phyloP scores from a whole-genome alignment of 257 asterid species.

The Galeopsis tetrahit region DNA sequence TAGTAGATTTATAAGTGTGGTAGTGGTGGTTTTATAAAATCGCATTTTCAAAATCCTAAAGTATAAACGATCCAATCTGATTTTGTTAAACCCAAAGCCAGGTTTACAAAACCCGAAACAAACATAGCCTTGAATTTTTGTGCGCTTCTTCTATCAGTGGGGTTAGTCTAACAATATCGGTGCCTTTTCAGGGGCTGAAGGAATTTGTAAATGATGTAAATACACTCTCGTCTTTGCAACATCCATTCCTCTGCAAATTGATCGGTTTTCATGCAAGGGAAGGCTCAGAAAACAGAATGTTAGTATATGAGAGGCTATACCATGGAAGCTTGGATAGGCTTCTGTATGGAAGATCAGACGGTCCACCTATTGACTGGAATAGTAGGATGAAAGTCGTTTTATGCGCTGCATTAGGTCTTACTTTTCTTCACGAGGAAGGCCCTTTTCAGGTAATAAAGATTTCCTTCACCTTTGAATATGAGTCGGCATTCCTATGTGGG shows the following conservation, averaged over 20 bases:
- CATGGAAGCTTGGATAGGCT: slow-evolving; percentile 90
- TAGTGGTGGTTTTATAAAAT: no score
- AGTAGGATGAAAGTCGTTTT: slow-evolving; percentile 84
- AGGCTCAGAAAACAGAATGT: slow-evolving; percentile 78
- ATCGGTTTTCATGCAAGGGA: slow-evolving; percentile 90
- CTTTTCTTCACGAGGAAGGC: slow-evolving; percentile 94
- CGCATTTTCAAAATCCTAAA: no score
- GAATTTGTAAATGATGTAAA: slow-evolving; percentile 78
- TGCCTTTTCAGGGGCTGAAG: slow-evolving; percentile 68
- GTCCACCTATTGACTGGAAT: slow-evolving; percentile 95
- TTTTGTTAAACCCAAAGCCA: no score
- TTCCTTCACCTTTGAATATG: slow-evolving; percentile 14
- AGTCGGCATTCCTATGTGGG: neutral
- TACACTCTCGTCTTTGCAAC: slow-evolving; percentile 78
- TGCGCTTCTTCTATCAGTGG: neutral
- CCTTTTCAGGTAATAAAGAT: slow-evolving; percentile 78
- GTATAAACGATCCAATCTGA: no score
- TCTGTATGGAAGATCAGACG: slow-evolving; percentile 82
- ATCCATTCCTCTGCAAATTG: slow-evolving; percentile 74
- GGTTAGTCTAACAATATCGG: slow-evolving; percentile 15
- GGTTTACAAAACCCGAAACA: no score
- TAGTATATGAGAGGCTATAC: slow-evolving; percentile 81
- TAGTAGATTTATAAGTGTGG: no score
- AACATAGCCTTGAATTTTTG: neutral
- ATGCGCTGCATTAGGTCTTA: slow-evolving; percentile 92